Evolutionary conservation across 1,284 basidiomycete species (phyloP), one percentile per base, ranked within the genome.

Genomic region (Cutaneotrichosporon sp.): DNA sequence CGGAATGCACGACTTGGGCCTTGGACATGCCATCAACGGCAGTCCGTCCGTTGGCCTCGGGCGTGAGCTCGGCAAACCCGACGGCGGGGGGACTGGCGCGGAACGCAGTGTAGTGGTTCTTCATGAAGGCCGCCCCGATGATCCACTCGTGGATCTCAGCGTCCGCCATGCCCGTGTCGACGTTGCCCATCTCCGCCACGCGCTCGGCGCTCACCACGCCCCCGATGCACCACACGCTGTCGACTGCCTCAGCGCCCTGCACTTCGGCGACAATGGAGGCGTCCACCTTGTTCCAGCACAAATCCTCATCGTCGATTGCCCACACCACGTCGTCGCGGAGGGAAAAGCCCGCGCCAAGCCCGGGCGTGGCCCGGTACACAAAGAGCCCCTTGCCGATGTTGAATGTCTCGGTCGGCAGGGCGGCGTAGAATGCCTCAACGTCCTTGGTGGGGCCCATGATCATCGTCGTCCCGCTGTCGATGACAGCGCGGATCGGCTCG

Each of bases 71-170:
- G 5, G 92, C 92, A 71, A 95, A 94, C 0, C 93, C 92, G 55
- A 95, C 86, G 2, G 90, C 86, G 0, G 89, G 79, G 0, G 92
- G 90, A 24, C 81, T 77, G 67, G 87, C 89, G 38, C 90, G 85
- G 81, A 88, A 95, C 6, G 92, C 89, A 0, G 90, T 87, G 80
- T 93, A 95, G 0, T 92, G 18, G 71, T 94, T 95, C 85, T 95
- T 97, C 83, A 84, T 50, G 34, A 74, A 74, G 18, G 76, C 72
- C 58, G 73, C 74, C 5, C 78, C 78, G 7, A 80, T 70, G 55
- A 79, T 73, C 77, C 92, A 97, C 33, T 22, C 9, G 42, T 57
- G 3, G 38, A 42, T 2, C 16, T 42, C 38, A 18, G 7, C 18
- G 16, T n/a, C n/a, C 4, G 38, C 4, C 16, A 18, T 5, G 3